phyloP scores from a whole-genome alignment of 768 basidiomycete species.

The Amanita pseudoporphyria region DNA sequence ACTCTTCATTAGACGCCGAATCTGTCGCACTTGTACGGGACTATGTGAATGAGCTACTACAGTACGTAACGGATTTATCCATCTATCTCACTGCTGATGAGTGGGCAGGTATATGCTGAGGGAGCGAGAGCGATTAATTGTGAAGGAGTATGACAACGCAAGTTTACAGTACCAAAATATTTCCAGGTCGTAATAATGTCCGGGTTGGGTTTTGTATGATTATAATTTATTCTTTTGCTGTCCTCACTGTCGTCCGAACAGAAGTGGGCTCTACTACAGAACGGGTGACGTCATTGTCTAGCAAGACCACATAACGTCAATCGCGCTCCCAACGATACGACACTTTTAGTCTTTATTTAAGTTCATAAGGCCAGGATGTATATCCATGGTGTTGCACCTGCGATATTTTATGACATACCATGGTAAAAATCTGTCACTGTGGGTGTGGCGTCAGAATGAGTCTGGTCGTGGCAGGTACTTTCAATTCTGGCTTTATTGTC shows the following conservation, averaged over 20 bases:
- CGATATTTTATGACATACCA: too few species aligned
- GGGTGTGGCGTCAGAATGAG: too few species aligned
- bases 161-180: constrained; percentile 75
- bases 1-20: constrained; percentile 85
- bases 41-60: constrained; percentile 81
- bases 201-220: background rate
- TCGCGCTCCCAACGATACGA: too few species aligned
- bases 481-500: too few species aligned
- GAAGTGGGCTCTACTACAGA: background rate
- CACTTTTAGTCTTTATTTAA: too few species aligned
- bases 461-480: too few species aligned
- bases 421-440: too few species aligned
- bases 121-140: constrained; percentile 67
- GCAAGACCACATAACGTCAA: background rate
- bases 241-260: background rate
- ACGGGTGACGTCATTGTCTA: constrained; percentile 3
- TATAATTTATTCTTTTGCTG: constrained; percentile 3
- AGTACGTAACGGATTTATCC: constrained; percentile 31
- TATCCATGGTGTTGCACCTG: too few species aligned
- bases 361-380: too few species aligned
- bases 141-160: constrained; percentile 69
- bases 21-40: constrained; percentile 77
- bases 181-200: constrained; percentile 49
- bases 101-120: constrained; percentile 63
- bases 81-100: background rate